Base-by-base conservation (phyloP, 2,329 filamentous ascomycete genomes). In the Pseudocercospora cruenta region DNA sequence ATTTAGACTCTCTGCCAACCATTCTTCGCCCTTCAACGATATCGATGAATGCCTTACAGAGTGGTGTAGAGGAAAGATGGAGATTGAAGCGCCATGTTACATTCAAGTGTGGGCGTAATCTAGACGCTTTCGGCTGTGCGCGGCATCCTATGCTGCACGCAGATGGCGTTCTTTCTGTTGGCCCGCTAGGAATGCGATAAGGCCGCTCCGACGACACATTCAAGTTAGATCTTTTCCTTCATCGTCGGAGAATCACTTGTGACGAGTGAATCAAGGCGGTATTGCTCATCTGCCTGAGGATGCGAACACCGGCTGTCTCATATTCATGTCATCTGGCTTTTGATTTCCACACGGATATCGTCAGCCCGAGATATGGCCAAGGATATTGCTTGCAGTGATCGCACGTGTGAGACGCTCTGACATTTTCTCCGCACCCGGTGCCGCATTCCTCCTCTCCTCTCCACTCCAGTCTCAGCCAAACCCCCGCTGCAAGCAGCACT, bases 111-210 rank as follows among this genome's bases (percentile, higher is more conserved):
- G 51, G 51, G 51, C 51, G 54, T 58, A 58, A 43, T 39, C 55
- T 24, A 36, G 31, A 58, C 55, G 55, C 28, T 58, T 22, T 21
- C 31, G 55, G 55, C 55, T 58, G 31, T 58, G n/a, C 28, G 26
- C 55, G 55, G 55, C 28, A 39, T 58, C 55, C 55, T 58, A 10
- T 58, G 19, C 28, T 58, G 28, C 55, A 36, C 28, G 55, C 55
- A 36, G 26, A 58, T n/a, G 31, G 49, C 22, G 9, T 24, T 24
- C 21, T 24, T 54, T 54, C 49, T 24, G 24, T 10, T 16, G 10
- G 49, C 21, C 49, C n/a, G 49, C 49, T 14, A 55, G 51, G 51
- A 55, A 55, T 55, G 51, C 51, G 4, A 28, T 16, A n/a, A 55
- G 21, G 51, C 21, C 51, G 51, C 24, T 22, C 49, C n/a, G 21